Evolutionary conservation across 371 early-diverging fungal genomes (phyloP).

Genomic region (Apophysomyces trapeziformis): DNA sequence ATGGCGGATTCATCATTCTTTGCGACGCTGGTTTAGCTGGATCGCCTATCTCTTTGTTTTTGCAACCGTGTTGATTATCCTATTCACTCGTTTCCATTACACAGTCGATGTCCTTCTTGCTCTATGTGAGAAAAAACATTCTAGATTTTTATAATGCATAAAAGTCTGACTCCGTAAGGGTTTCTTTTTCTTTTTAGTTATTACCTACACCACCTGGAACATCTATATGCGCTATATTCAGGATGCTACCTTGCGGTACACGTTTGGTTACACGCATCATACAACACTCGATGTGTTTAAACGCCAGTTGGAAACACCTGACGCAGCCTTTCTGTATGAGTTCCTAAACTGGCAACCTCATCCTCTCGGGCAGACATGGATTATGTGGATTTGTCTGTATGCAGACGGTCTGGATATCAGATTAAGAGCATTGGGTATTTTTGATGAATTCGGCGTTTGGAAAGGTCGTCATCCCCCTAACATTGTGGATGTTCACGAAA

Average conservation of each 20-base stretch:
- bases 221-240: conserved; percentile 36
- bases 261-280: conserved; percentile 34
- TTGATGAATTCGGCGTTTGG: conserved; percentile 34
- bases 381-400: conserved; percentile 38
- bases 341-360: conserved; percentile 43
- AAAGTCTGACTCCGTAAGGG: no score
- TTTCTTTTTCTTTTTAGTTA: conserved; percentile 23
- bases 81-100: conserved; percentile 72
- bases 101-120: conserved; percentile 74
- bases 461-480: background rate
- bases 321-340: conserved; percentile 26
- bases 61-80: conserved; percentile 59
- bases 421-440: conserved; percentile 34
- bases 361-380: conserved; percentile 32
- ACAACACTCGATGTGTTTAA: conserved; percentile 35
- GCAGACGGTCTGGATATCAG: conserved; percentile 47
- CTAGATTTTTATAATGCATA: no score
- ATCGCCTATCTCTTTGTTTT: conserved; percentile 55
- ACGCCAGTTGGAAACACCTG: conserved; percentile 19
- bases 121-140: conserved; percentile 47
- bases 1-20: conserved; percentile 66
- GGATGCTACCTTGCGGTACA: conserved; percentile 33
- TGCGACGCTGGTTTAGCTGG: conserved; percentile 49
- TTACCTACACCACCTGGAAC: conserved; percentile 40
- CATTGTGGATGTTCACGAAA: conserved; percentile 19